Percentiles rank a stretch among this genome's conserved stretches.
These are phyloP conservation scores for Phenoliferia sp. DNA, from an alignment of 1,284 basidiomycete species.

Conservation along the genomic window DNA sequence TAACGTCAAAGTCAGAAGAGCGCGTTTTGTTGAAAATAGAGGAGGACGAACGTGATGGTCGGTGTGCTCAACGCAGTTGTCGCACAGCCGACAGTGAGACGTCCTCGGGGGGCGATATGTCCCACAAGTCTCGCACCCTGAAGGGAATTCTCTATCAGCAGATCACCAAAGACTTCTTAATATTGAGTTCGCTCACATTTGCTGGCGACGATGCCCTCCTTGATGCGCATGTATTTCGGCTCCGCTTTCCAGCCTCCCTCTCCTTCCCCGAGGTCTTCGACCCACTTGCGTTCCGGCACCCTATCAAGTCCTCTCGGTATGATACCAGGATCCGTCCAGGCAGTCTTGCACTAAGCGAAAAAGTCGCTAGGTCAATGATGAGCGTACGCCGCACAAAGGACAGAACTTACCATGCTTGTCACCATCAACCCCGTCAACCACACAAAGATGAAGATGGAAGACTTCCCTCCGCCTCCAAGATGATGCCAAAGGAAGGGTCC, in stretches of 20 bases:
- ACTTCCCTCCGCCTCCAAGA: constrained; percentile 70
- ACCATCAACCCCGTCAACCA: constrained; percentile 36
- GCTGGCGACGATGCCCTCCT: constrained; percentile 49
- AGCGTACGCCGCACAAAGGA: neutral
- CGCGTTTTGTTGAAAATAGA: neutral
- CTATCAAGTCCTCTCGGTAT: constrained; percentile 77
- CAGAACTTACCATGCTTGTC: constrained; percentile 63
- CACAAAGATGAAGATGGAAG: constrained; percentile 59
- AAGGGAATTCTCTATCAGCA: constrained; percentile 1
- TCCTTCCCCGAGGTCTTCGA: constrained; percentile 37
- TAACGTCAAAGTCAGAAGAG: neutral
- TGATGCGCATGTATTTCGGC: constrained; percentile 73
- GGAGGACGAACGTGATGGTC: constrained; percentile 34
- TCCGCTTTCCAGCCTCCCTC: constrained; percentile 46
- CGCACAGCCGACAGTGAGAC: constrained; percentile 91
- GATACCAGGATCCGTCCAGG: constrained; percentile 82
- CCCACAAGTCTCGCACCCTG: constrained; percentile 82
- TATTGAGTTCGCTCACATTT: constrained; percentile 57
- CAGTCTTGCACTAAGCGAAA: constrained; percentile 40
- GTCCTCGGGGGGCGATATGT: constrained; percentile 80
- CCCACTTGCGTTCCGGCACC: constrained; percentile 59
- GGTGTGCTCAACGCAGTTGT: constrained; percentile 79
- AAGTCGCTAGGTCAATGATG: neutral
- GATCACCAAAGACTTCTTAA: neutral
- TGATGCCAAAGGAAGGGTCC: constrained; percentile 71